Evolutionary conservation across 139 green algal species (phyloP).

Genomic region (Chlamydomonas sphaeroides): DNA sequence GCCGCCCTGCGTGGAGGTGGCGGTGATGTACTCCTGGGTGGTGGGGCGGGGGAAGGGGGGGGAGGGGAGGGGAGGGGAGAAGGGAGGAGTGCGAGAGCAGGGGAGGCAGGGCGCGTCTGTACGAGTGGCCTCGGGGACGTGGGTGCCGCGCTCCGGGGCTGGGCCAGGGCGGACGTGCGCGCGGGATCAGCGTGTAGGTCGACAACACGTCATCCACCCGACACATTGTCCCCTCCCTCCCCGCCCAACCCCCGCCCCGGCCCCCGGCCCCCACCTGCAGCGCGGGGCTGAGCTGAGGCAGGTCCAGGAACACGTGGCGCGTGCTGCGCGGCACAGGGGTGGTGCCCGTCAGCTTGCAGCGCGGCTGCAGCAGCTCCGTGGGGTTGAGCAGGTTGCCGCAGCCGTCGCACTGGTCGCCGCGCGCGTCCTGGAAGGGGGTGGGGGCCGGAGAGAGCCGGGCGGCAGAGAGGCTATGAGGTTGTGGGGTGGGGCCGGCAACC

Average conservation of each 20-base stretch:
- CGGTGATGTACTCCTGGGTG: constrained; percentile 74
- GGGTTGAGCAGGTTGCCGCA: constrained; percentile 94
- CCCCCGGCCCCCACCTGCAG: constrained; percentile 50
- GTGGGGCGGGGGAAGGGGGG: too few relatives aligned
- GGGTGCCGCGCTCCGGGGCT: too few relatives aligned
- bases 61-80: too few relatives aligned
- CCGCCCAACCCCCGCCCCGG: neutral
- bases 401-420: constrained; percentile 88
- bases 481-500: too few relatives aligned
- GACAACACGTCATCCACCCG: neutral
- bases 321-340: constrained; percentile 79
- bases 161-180: too few relatives aligned
- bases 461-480: too few relatives aligned
- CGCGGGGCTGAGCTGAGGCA: constrained; percentile 79
- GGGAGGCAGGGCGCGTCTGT: too few relatives aligned
- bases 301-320: constrained; percentile 95
- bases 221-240: neutral
- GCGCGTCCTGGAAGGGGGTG: constrained; percentile 53
- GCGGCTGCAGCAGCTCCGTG: constrained; percentile 92
- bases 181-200: too few relatives aligned
- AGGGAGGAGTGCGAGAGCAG: too few relatives aligned
- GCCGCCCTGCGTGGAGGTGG: constrained; percentile 71
- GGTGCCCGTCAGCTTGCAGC: constrained; percentile 89
- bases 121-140: too few relatives aligned
- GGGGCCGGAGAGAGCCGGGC: neutral